Conservation (phyloP, 2,329 filamentous ascomycete genomes). For the Beauveria varroae region DNA sequence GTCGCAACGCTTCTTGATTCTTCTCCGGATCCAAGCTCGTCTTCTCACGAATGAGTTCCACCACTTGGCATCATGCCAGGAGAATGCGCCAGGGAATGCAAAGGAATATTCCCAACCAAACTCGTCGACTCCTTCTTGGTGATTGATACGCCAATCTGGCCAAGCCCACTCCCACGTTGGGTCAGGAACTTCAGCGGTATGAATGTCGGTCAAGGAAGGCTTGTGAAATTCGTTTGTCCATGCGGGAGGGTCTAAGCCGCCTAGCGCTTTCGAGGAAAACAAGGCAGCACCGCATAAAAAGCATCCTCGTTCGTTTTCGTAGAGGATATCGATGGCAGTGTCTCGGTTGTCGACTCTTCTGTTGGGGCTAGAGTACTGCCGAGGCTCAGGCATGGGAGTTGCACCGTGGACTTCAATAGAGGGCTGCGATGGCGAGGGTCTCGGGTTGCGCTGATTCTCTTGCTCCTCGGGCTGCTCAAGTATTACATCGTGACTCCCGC, state of each 20-base stretch:
- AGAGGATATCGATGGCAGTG: constrained; percentile 74
- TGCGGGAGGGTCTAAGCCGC: constrained; percentile 74
- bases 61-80: constrained; percentile 89
- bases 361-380: constrained; percentile 28
- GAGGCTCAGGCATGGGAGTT: constrained; percentile 14
- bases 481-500: constrained; percentile 3
- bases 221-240: constrained; percentile 72
- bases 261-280: constrained; percentile 81
- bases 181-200: constrained; percentile 86
- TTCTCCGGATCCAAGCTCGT: constrained; percentile 77
- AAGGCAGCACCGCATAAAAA: constrained; percentile 84
- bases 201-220: constrained; percentile 58
- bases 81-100: constrained; percentile 64
- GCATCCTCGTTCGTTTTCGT: constrained; percentile 88
- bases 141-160: constrained; percentile 56
- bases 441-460: constrained; percentile 10
- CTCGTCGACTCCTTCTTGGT: constrained; percentile 72
- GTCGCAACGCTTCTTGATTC: constrained; percentile 51
- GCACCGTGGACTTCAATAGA: constrained; percentile 29
- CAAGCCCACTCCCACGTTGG: constrained; percentile 89
- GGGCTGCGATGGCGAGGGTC: constrained; percentile 20
- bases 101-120: constrained; percentile 97
- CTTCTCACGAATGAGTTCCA: constrained; percentile 92
- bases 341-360: constrained; percentile 33
- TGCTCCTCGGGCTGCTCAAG: constrained; percentile 4